Percentiles rank a stretch among this genome's conserved stretches.
Conservation (phyloP, 2,329 filamentous ascomycete species). For the Sporothrix mexicana region DNA sequence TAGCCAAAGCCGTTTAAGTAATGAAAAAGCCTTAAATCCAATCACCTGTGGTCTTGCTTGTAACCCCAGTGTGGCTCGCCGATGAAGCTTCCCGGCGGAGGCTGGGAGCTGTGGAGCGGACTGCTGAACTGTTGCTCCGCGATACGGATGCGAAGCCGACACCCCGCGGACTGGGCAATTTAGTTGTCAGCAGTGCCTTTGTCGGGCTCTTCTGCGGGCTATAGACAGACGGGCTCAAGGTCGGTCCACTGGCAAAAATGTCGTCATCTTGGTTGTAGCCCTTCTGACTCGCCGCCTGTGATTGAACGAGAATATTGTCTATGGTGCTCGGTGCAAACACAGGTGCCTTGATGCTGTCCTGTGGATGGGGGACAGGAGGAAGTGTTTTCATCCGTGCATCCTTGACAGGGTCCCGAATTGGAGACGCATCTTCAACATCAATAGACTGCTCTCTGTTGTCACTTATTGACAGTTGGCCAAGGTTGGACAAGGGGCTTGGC, state of each 20-base stretch:
- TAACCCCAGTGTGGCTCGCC: slow-evolving; percentile 25
- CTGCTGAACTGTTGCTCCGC: slow-evolving; percentile 37
- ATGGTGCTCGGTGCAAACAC: slow-evolving; percentile 29
- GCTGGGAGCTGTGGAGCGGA: slow-evolving; percentile 11
- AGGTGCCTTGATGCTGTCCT: slow-evolving; percentile 31
- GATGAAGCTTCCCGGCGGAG: slow-evolving; percentile 28
- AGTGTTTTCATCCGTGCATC: slow-evolving; percentile 48
- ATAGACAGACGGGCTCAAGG: slow-evolving; percentile 61
- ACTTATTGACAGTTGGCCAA: not conserved
- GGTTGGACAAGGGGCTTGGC: slow-evolving; percentile 35
- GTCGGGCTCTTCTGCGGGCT: slow-evolving; percentile 48
- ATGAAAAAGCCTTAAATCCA: slow-evolving; percentile 36
- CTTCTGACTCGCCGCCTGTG: slow-evolving; percentile 37
- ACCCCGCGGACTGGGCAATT: slow-evolving; percentile 50
- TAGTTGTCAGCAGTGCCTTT: slow-evolving; percentile 47
- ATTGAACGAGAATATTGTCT: not conserved
- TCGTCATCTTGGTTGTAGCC: slow-evolving; percentile 37
- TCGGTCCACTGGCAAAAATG: slow-evolving; percentile 40
- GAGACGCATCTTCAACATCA: slow-evolving; percentile 38
- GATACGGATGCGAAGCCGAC: slow-evolving; percentile 50
- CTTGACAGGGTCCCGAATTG: slow-evolving; percentile 42
- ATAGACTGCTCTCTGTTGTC: not conserved
- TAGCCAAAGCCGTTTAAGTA: not conserved
- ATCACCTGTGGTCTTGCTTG: slow-evolving; percentile 32
- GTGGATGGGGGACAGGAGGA: slow-evolving; percentile 47